Percentiles rank a stretch among this genome's conserved stretches.
Conservation (phyloP, 345 rosid genomes). For the Litchi chinensis region DNA sequence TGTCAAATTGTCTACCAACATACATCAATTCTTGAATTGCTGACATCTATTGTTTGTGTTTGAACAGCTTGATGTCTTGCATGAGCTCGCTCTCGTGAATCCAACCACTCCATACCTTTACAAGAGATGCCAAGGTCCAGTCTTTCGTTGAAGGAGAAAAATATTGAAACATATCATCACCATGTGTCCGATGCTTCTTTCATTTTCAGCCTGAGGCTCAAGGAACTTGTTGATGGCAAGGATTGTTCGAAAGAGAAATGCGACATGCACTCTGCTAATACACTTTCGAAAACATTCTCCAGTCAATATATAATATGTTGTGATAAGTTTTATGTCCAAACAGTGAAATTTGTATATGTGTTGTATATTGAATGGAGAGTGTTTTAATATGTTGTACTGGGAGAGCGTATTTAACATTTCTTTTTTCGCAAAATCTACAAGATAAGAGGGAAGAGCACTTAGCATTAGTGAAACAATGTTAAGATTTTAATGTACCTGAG, state of each 20-base stretch:
- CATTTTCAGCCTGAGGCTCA: not conserved
- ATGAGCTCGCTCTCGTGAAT: not conserved
- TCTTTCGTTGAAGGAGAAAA: not conserved
- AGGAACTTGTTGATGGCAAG: not conserved
- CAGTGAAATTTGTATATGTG: no score
- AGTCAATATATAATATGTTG: no score
- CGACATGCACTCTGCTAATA: no score
- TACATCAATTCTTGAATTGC: not conserved
- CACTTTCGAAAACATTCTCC: no score
- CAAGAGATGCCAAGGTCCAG: not conserved
- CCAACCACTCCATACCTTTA: not conserved
- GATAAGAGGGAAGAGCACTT: not conserved
- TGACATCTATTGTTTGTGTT: constrained; percentile 4
- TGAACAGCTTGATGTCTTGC: constrained; percentile 27
- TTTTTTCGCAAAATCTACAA: no score
- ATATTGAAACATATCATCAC: not conserved
- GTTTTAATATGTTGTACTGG: no score
- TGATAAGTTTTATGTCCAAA: no score
- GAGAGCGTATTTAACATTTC: no score
- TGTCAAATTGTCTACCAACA: no score
- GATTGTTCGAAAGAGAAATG: not conserved
- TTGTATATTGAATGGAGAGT: no score
- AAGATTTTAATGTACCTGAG: not conserved
- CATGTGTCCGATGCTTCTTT: not conserved
- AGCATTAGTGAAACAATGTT: constrained; percentile 3